Evolutionary conservation across 202 grass and related monocot genomes (phyloP), one percentile per base, ranked within the genome.

Genomic region (Zoysia matrella): DNA sequence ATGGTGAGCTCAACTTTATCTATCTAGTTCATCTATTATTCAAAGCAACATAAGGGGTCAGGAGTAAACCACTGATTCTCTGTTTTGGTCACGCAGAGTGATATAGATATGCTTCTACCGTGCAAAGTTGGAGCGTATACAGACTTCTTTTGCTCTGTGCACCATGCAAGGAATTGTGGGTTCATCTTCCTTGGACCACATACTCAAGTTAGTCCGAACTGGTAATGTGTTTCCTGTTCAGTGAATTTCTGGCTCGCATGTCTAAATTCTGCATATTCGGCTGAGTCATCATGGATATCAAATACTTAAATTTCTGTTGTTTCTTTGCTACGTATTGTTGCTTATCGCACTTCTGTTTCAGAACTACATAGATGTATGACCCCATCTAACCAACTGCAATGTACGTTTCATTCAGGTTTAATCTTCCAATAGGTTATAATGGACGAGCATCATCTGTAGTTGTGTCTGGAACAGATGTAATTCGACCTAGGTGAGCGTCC

Each of bases 111-210:
- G 90, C 74, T 98, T 82, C 77, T 98, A 40, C 95, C 95, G 15
- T 83, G 89, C 70, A 88, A 76, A 1, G 89, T 98, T 11, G 95
- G 95, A 15, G 95, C 92, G 55, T 98, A 98, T 73, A 95, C 95
- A 0, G 95, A 98, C 79, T 98, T 98, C 86, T 98, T 90, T 89
- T 98, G 86, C 65, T 98, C 92, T 1, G 83, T 93, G 68, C 85
- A 98, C 85, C 95, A 98, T 80, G 89, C 95, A 18, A 98, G 86
- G 76, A 98, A 98, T n/a, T 98, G 95, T 12, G 92, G 95, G 18
- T 90, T 80, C 57, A 98, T 98, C 71, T 98, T 98, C 85, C 92
- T 90, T 42, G 95, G 95, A 0, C 90, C 92, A 15, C 80, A 93
- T 61, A 95, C 90, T 80, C 81, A 92, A 88, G 76, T 98, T 82